Base-by-base conservation (phyloP, 2,329 filamentous ascomycete species). In the Tympanopsis confertula region DNA sequence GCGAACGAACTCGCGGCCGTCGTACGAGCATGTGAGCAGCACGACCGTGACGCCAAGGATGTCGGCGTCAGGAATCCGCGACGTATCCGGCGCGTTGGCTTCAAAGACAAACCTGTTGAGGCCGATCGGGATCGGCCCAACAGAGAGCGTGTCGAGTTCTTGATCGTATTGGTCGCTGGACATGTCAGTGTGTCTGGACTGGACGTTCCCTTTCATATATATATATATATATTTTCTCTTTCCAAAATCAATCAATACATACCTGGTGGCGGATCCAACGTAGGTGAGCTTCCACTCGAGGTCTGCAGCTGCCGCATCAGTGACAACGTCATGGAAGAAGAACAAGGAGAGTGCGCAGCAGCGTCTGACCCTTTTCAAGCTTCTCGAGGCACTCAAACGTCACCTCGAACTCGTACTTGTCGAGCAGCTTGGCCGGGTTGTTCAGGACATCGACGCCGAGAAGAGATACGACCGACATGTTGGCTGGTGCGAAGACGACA, bases 281-380 rank as follows among this genome's bases (percentile, higher is more conserved):
- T 98, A 98, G 59, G 87, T 98, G 52, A 98, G 71, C 65, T 98
- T 98, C 91, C 91, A 98, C 65, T 98, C 91, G 44, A 98, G 79
- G 65, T 98, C 91, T 94, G 51, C 22, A 26, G 32, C 15, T 10
- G 17, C 15, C 7, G 13, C 30, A 15, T 10, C 13, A 35, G 17
- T 18, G 13, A 10, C 30, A 35, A 10, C 22, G n/a, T 7, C 22
- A n/a, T n/a, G n/a, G n/a, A n/a, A 26, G 22, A n/a, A 26, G 22
- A 7, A 26, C 22, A 26, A 26, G 7, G 7, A n/a, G 22, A 22
- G 32, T 15, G 29, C 29, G 15, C 19, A 30, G 35, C 35, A 13
- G 10, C 13, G 29, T 46, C 61, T 20, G 61, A 88, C 87, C 88
- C 65, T 95, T 95, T 58, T 94, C 84, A 28, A 98, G 74, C 49